phyloP scores from a whole-genome alignment of 495 filamentous ascomycete genomes.

The Pseudevernia furfuracea region DNA sequence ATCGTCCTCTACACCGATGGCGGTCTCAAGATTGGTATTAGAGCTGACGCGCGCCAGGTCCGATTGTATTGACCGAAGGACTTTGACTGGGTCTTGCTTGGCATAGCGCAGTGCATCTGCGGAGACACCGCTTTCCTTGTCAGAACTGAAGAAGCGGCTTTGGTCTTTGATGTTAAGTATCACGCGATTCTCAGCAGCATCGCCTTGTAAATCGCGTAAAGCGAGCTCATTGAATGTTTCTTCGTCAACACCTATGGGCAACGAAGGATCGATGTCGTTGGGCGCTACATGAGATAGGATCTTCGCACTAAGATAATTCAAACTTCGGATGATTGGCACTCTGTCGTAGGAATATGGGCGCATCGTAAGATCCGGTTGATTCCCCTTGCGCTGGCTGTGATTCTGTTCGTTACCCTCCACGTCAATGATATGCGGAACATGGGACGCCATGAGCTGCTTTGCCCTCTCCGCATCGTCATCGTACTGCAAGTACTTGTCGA shows the following conservation, averaged over 20 bases:
- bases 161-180: constrained; percentile 84
- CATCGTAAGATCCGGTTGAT: constrained; percentile 83
- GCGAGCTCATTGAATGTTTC: constrained; percentile 64
- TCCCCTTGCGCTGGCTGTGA: constrained; percentile 68
- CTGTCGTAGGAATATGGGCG: constrained; percentile 57
- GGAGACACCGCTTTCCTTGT: constrained; percentile 43
- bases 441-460: constrained; percentile 45
- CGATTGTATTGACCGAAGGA: constrained; percentile 54
- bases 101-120: constrained; percentile 53
- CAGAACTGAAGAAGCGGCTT: constrained; percentile 64
- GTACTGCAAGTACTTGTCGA: constrained; percentile 75
- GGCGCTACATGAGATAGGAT: constrained; percentile 80
- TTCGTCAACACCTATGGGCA: constrained; percentile 62
- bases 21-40: constrained; percentile 49
- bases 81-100: constrained; percentile 58
- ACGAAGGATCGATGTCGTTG: constrained; percentile 59
- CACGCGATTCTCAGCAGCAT: constrained; percentile 63
- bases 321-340: constrained; percentile 70
- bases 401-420: constrained; percentile 91
- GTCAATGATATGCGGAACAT: constrained; percentile 84
- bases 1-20: constrained; percentile 57
- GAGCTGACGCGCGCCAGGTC: constrained; percentile 47
- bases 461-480: constrained; percentile 46
- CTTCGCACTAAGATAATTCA: constrained; percentile 84
- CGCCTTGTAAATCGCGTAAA: constrained; percentile 74